Base-by-base conservation (phyloP, 495 filamentous ascomycete species). In the Neurospora tetraspora region DNA sequence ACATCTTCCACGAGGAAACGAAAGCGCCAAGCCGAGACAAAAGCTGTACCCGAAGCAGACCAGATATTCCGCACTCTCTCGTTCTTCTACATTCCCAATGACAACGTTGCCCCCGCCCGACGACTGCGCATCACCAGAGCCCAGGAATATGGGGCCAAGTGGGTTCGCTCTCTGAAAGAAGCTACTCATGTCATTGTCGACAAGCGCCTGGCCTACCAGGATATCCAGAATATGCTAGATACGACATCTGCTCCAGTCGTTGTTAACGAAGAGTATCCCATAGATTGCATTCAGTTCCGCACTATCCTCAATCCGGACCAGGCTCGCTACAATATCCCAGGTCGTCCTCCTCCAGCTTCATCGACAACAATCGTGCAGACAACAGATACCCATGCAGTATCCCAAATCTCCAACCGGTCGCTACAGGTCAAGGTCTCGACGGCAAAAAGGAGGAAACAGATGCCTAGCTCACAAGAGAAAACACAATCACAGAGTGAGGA, bases 111-210 rank as follows among this genome's bases (percentile, higher is more conserved):
- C 20, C 87, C 86, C 2, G 81, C 87, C 2, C 87, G 95, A 27
- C 87, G 86, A 71, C 76, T 91, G 36, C 89, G 92, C 37, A 95
- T 97, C 53, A 86, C 86, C 36, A 93, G 90, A 79, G 90, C 91
- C 0, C 85, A 88, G 71, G 90, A 95, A 75, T 91, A 90, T 77
- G 96, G 96, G 37, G 95, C 89, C 6, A 81, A 78, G 27, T 84
- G 84, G 83, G 80, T 78, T 53, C 72, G 80, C 39, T 72, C 77
- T 4, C 12, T 82, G 23, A 69, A 70, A 36, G 80, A 71, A 0
- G 86, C 88, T 8, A 94, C 89, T 0, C 94, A 97, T 82, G 84
- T 97, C 71, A 87, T 98, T 73, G 92, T 93, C 5, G 96, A 98
- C 76, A 91, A 89, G 69, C 80, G 80, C 2, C 78, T 96, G 68